Conservation (phyloP, 768 basidiomycete genomes). For the Trametopsis cervina region DNA sequence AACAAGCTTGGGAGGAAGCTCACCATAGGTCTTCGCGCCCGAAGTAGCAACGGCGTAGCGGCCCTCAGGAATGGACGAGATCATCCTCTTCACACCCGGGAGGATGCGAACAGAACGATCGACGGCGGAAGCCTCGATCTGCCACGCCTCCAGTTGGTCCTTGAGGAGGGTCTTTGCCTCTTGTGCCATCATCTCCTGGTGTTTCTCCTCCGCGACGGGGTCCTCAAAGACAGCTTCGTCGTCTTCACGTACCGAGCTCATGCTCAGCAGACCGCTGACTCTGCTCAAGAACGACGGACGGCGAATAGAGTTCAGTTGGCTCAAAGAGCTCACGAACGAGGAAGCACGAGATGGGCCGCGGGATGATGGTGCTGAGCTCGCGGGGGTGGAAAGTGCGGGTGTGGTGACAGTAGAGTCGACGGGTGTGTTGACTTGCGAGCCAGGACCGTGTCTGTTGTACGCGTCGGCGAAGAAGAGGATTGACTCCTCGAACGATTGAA, state of each 20-base stretch:
- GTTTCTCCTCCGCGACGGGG: conserved; percentile 27
- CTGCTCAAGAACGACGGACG: conserved; percentile 42
- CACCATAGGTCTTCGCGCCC: conserved; percentile 64
- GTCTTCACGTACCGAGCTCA: conserved; percentile 27
- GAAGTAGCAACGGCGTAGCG: conserved; percentile 69
- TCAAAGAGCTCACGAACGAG: conserved; percentile 28
- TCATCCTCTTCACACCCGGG: conserved; percentile 61
- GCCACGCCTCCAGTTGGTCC: conserved; percentile 41
- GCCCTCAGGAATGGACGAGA: conserved; percentile 58
- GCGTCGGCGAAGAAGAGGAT: conserved; percentile 66
- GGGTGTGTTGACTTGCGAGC: conserved; percentile 25
- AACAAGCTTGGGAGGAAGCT: conserved; percentile 14
- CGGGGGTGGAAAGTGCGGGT: conserved; percentile 33
- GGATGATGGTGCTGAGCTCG: conserved; percentile 34
- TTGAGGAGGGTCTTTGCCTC: conserved; percentile 19
- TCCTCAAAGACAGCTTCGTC: conserved; percentile 27
- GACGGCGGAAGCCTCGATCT: conserved; percentile 46
- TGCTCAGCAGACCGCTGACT: conserved; percentile 33
- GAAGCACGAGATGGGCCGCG: conserved; percentile 37
- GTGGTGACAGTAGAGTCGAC: conserved; percentile 31
- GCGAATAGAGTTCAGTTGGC: conserved; percentile 25
- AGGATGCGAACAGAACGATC: conserved; percentile 65
- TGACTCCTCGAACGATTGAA: conserved; percentile 54
- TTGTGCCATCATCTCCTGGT: conserved; percentile 28
- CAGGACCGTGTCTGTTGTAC: conserved; percentile 36